phyloP scores from a whole-genome alignment of 495 filamentous ascomycete genomes.

The Talaromyces nanjingensis region DNA sequence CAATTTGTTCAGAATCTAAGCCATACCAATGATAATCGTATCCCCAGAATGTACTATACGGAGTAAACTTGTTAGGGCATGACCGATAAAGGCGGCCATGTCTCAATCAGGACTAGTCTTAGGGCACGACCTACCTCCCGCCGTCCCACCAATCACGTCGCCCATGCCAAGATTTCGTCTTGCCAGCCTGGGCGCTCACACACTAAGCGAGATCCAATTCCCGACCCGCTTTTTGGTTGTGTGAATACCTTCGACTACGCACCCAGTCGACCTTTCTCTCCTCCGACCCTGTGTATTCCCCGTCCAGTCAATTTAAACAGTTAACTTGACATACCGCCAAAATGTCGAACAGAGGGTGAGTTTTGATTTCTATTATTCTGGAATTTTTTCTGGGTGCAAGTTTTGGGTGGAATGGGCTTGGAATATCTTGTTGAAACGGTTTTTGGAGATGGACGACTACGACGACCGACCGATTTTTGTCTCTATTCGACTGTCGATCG shows the following conservation, averaged over 20 bases:
- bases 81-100: too few relatives aligned
- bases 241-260: constrained; percentile 24
- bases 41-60: neutral
- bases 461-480: neutral
- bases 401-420: neutral
- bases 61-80: neutral
- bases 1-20: neutral
- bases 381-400: neutral
- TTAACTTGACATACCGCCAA: constrained; percentile 41
- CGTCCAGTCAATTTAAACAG: constrained; percentile 5
- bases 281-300: neutral
- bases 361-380: constrained; percentile 10
- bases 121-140: constrained; percentile 23
- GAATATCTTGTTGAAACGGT: neutral
- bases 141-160: neutral
- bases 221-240: constrained; percentile 17
- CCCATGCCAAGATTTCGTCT: constrained; percentile 38
- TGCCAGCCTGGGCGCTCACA: constrained; percentile 13
- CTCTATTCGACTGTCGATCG: neutral
- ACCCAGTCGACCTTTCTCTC: constrained; percentile 15
- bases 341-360: constrained; percentile 54
- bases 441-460: neutral
- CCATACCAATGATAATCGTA: neutral
- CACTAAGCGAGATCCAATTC: constrained; percentile 43
- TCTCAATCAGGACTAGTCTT: constrained; percentile 22